These are phyloP conservation scores for Calonectria henricotiae DNA, from an alignment of 2,329 filamentous ascomycete genomes.

Conservation along the genomic window DNA sequence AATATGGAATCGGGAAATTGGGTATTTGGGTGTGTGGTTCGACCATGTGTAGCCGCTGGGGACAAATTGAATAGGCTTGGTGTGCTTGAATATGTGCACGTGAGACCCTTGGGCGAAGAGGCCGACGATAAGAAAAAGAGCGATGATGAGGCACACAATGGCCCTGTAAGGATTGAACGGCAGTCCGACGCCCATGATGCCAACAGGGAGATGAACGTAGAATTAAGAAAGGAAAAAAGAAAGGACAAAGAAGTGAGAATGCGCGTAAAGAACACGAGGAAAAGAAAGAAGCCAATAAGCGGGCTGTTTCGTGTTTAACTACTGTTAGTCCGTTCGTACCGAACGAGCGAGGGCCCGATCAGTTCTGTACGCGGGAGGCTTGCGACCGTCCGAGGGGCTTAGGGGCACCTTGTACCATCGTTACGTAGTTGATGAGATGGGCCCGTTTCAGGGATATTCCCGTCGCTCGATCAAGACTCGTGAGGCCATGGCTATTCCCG, in stretches of 20 bases:
- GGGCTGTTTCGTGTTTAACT: constrained; percentile 17
- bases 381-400: constrained; percentile 15
- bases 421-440: constrained; percentile 3
- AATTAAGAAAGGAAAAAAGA: constrained; percentile 9
- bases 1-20: constrained; percentile 36
- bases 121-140: constrained; percentile 37
- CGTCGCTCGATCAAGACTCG: background rate
- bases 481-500: constrained; percentile 1
- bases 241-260: constrained; percentile 31
- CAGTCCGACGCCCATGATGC: constrained; percentile 48
- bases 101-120: constrained; percentile 41
- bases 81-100: constrained; percentile 21
- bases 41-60: constrained; percentile 50
- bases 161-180: constrained; percentile 22
- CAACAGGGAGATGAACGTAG: background rate
- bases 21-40: constrained; percentile 38
- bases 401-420: background rate
- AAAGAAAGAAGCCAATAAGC: constrained; percentile 15
- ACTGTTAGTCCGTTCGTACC: background rate
- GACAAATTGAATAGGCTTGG: constrained; percentile 40
- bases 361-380: constrained; percentile 8
- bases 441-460: constrained; percentile 4
- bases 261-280: constrained; percentile 25
- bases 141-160: constrained; percentile 39
- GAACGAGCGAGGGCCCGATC: constrained; percentile 28